Percentiles rank a stretch among this genome's conserved stretches.
phyloP scores from a whole-genome alignment of 2,329 filamentous ascomycete genomes.

The Elsinoe australis region DNA sequence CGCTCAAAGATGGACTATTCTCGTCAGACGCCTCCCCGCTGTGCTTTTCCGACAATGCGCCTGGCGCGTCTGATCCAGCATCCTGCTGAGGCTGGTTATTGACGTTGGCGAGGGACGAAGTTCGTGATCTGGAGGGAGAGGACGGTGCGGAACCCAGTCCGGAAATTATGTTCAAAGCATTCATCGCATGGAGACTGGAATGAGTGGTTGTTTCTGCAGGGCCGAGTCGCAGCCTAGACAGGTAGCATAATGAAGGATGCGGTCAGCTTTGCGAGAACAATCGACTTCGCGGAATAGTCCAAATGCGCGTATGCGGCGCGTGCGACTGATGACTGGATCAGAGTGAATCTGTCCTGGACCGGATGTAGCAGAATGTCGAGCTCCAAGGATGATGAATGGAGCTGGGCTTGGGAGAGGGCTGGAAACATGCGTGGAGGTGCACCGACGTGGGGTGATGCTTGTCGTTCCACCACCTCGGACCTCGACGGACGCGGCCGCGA shows the following conservation, averaged over 20 bases:
- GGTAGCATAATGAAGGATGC: background rate
- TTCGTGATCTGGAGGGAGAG: slow-evolving; percentile 43
- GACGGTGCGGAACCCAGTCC: slow-evolving; percentile 53
- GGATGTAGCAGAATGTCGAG: too few relatives aligned
- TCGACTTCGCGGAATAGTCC: too few relatives aligned
- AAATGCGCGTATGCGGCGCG: too few relatives aligned
- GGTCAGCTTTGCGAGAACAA: too few relatives aligned
- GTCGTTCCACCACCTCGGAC: slow-evolving; percentile 11
- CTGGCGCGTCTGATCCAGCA: background rate
- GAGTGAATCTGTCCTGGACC: too few relatives aligned
- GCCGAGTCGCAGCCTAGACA: too few relatives aligned
- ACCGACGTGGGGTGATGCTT: slow-evolving; percentile 15
- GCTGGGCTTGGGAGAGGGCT: background rate
- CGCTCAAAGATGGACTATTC: too few relatives aligned
- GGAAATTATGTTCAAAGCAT: slow-evolving; percentile 88
- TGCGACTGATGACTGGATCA: too few relatives aligned
- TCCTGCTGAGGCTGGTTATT: slow-evolving; percentile 18
- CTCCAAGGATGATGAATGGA: background rate
- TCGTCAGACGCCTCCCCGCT: too few relatives aligned
- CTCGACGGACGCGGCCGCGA: background rate
- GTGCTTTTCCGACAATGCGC: slow-evolving; percentile 7
- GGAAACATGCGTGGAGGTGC: slow-evolving; percentile 7
- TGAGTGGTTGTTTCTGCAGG: slow-evolving; percentile 21
- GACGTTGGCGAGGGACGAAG: slow-evolving; percentile 46
- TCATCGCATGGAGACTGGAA: slow-evolving; percentile 73